Conservation (phyloP, 148 eudicot genomes). For the Suaeda aralocaspica region DNA sequence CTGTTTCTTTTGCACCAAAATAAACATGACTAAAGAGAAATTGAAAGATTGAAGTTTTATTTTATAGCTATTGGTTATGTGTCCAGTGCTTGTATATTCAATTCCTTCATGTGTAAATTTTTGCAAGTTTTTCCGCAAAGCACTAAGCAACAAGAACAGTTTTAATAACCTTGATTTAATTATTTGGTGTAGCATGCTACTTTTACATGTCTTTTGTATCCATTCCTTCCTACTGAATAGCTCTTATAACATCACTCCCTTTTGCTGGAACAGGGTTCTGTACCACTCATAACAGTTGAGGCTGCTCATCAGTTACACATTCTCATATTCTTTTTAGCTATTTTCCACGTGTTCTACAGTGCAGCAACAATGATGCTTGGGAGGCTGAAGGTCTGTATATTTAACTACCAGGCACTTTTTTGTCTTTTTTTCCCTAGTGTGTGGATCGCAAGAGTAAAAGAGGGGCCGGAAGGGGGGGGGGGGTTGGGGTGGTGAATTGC, state of each 20-base stretch:
- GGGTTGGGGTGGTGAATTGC: no score
- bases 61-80: no score
- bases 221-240: neutral
- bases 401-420: no score
- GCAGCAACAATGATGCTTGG: conserved; percentile 85
- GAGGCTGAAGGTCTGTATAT: conserved; percentile 77
- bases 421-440: no score
- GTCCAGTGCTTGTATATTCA: no score
- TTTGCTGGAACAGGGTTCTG: conserved; percentile 25
- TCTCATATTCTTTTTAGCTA: conserved; percentile 84
- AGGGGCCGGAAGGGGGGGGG: no score
- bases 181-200: neutral
- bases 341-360: conserved; percentile 77
- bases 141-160: no score
- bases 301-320: conserved; percentile 91
- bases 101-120: no score
- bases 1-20: neutral
- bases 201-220: neutral
- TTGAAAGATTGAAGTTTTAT: neutral
- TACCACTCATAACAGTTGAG: conserved; percentile 56
- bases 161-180: neutral
- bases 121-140: no score
- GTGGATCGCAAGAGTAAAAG: no score
- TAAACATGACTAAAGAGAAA: no score
- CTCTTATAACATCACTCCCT: neutral